Conservation (phyloP, 2,329 filamentous ascomycete genomes). For the Talaromyces sp. region DNA sequence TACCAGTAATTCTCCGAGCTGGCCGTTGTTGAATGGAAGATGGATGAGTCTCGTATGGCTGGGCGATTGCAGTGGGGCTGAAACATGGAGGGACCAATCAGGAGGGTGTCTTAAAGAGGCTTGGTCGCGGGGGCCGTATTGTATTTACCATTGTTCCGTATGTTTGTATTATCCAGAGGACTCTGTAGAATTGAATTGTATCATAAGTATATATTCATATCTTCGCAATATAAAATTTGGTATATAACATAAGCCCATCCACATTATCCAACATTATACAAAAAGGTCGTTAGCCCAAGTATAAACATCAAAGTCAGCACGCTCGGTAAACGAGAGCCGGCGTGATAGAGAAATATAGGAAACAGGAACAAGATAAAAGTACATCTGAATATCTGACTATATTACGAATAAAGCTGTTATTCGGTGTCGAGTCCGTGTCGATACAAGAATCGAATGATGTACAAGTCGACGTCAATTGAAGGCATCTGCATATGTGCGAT, state of each 20-base stretch:
- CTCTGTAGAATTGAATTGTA: background rate
- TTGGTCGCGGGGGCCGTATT: constrained; percentile 1
- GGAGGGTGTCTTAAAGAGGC: too few relatives aligned
- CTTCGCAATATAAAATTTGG: background rate
- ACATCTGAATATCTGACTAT: background rate
- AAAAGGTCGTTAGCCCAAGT: background rate
- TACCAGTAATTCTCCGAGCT: background rate
- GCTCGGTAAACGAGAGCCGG: constrained; percentile 16
- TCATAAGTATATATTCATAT: background rate
- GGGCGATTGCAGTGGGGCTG: background rate
- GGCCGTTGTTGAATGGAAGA: background rate
- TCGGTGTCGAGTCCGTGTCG: background rate
- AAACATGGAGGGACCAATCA: background rate
- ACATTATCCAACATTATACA: constrained; percentile 3
- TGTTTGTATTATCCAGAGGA: background rate
- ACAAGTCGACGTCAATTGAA: background rate
- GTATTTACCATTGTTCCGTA: background rate
- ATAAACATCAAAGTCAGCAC: constrained; percentile 4
- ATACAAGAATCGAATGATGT: background rate
- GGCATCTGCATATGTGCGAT: background rate
- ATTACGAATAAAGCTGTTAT: background rate
- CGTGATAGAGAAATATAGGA: constrained; percentile 2
- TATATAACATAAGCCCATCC: constrained; percentile 7
- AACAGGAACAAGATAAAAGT: background rate
- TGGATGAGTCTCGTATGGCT: background rate